Percentiles rank a stretch among this genome's conserved stretches.
Conservation (phyloP, 345 rosid species). For the Fremontodendron californicum region DNA sequence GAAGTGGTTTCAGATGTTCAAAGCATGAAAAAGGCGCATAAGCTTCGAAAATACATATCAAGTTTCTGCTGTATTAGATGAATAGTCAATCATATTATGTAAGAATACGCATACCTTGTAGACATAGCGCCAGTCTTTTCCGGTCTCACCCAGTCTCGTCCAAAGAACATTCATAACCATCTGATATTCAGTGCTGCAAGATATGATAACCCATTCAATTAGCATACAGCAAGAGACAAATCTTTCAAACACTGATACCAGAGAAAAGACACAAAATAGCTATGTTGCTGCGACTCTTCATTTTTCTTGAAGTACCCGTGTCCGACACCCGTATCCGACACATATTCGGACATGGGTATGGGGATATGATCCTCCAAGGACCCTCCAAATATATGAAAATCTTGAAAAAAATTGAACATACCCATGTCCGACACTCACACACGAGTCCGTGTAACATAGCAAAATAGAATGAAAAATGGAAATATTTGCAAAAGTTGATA, state of each 20-base stretch:
- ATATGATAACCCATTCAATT: slow-evolving; percentile 23
- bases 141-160: slow-evolving; percentile 86
- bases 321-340: too few species aligned
- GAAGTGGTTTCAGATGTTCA: slow-evolving; percentile 14
- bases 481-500: slow-evolving; percentile 9
- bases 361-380: too few species aligned
- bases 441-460: too few species aligned
- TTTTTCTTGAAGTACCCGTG: too few species aligned
- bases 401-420: too few species aligned
- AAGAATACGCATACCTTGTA: slow-evolving; percentile 63
- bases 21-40: not conserved
- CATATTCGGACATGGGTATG: too few species aligned
- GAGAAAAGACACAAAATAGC: not conserved
- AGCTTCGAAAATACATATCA: not conserved
- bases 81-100: not conserved
- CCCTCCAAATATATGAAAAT: too few species aligned
- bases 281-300: too few species aligned
- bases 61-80: not conserved
- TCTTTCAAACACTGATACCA: slow-evolving; percentile 1
- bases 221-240: slow-evolving; percentile 9
- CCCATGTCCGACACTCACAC: too few species aligned
- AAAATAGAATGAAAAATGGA: not conserved
- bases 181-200: slow-evolving; percentile 81
- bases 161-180: slow-evolving; percentile 93
- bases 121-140: slow-evolving; percentile 97